Evolutionary conservation across 495 filamentous ascomycete species (phyloP).

Genomic region (Aeminium ludgeri): DNA sequence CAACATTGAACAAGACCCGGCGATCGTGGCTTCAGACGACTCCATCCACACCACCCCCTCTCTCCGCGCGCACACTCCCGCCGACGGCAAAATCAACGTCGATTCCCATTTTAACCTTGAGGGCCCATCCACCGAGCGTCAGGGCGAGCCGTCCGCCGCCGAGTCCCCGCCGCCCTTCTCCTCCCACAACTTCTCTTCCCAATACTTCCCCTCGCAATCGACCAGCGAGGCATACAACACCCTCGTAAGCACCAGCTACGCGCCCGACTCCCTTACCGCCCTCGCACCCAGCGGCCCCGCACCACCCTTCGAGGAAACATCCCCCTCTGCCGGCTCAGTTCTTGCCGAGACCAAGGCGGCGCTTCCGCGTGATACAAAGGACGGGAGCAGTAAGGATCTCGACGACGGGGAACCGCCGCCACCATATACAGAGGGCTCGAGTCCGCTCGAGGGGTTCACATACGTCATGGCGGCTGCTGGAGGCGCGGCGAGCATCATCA

Average conservation of each 20-base stretch:
- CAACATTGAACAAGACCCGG: too few species aligned
- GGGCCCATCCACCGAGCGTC: neutral
- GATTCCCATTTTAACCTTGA: slow-evolving; percentile 39
- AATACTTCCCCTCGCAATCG: slow-evolving; percentile 26
- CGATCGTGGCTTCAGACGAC: slow-evolving; percentile 4
- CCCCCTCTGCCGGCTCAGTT: slow-evolving; percentile 8
- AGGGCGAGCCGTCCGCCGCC: slow-evolving; percentile 44
- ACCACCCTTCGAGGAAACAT: slow-evolving; percentile 21
- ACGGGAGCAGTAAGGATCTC: slow-evolving; percentile 48
- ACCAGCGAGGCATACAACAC: slow-evolving; percentile 36
- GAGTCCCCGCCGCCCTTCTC: slow-evolving; percentile 46
- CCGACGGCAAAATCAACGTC: slow-evolving; percentile 12
- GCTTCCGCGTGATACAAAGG: slow-evolving; percentile 62
- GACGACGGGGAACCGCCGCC: slow-evolving; percentile 88
- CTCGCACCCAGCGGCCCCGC: slow-evolving; percentile 30
- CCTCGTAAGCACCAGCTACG: slow-evolving; percentile 29
- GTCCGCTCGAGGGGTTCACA: slow-evolving; percentile 80
- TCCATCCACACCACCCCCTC: slow-evolving; percentile 15
- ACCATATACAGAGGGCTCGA: slow-evolving; percentile 86
- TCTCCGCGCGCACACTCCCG: slow-evolving; percentile 11
- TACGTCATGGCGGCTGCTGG: slow-evolving; percentile 97
- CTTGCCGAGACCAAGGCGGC: slow-evolving; percentile 71
- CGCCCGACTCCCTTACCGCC: slow-evolving; percentile 35
- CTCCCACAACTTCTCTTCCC: slow-evolving; percentile 38
- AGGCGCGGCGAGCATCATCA: slow-evolving; percentile 95